Evolutionary conservation across 108 stramenopile species (phyloP).

Genomic region (Aureococcus anophagefferens): DNA sequence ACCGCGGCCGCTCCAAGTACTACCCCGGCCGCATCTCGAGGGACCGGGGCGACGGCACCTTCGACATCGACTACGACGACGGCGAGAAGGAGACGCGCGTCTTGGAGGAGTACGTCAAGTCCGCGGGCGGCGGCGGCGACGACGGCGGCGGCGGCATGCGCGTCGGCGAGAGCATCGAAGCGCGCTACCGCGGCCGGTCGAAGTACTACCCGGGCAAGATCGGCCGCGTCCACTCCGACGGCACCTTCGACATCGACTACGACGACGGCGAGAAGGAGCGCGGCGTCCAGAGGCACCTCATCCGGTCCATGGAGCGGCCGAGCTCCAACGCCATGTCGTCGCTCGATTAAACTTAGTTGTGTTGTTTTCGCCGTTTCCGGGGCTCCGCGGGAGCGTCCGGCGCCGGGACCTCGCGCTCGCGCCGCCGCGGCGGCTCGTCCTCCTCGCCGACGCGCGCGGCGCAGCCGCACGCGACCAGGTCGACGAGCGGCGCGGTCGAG

Average conservation of each 20-base stretch:
- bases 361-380: too few species aligned
- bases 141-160: background rate
- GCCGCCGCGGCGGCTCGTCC: too few species aligned
- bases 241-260: conserved; percentile 33
- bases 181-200: conserved; percentile 26
- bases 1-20: conserved; percentile 9
- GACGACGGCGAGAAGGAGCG: conserved; percentile 30
- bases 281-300: background rate
- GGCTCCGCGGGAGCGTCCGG: too few species aligned
- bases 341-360: too few species aligned
- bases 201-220: conserved; percentile 36
- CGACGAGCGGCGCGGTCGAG: too few species aligned
- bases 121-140: too few species aligned
- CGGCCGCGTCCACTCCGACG: conserved; percentile 19
- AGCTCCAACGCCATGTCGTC: too few species aligned
- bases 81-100: conserved; percentile 15
- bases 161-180: conserved; percentile 23
- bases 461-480: too few species aligned
- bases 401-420: too few species aligned
- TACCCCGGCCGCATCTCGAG: conserved; percentile 16
- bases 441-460: too few species aligned
- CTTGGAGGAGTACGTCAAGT: background rate
- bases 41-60: conserved; percentile 37
- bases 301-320: too few species aligned
- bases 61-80: conserved; percentile 26